Percentiles rank a stretch among this genome's conserved stretches.
Evolutionary conservation across 495 filamentous ascomycete genomes (phyloP).

Genomic region (Choiromyces venosus): DNA sequence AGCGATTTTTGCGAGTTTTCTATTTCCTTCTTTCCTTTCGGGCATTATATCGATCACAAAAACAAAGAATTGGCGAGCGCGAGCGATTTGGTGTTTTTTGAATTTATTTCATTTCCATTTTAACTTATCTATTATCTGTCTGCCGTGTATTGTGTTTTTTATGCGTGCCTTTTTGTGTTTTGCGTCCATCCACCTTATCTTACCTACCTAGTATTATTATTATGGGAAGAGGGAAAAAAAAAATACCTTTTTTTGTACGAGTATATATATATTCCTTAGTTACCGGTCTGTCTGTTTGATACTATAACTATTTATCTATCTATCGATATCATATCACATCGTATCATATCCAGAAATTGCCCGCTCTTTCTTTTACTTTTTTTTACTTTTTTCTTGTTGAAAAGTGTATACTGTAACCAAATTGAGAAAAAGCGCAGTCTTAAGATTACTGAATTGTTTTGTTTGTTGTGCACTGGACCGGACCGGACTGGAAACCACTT

Average conservation of each 20-base stretch:
- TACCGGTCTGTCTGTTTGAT: not conserved
- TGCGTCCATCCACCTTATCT: not conserved
- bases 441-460: not conserved
- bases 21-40: not conserved
- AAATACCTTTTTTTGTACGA: not conserved
- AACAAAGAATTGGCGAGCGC: constrained; percentile 1
- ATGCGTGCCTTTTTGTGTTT: not conserved
- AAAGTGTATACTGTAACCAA: not conserved
- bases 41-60: not conserved
- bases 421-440: not conserved
- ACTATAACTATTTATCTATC: not conserved
- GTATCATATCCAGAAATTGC: not conserved
- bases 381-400: not conserved
- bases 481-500: not conserved
- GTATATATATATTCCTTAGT: not conserved
- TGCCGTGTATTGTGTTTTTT: not conserved
- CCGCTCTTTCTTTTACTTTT: too few relatives aligned
- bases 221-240: constrained; percentile 1
- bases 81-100: not conserved
- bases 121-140: not conserved
- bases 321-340: not conserved
- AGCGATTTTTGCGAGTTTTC: not conserved
- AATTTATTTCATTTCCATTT: not conserved
- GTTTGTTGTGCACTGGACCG: not conserved
- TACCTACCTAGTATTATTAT: not conserved